Base-by-base conservation (phyloP, 352 stramenopile species). In the Plasmopara muralis region DNA sequence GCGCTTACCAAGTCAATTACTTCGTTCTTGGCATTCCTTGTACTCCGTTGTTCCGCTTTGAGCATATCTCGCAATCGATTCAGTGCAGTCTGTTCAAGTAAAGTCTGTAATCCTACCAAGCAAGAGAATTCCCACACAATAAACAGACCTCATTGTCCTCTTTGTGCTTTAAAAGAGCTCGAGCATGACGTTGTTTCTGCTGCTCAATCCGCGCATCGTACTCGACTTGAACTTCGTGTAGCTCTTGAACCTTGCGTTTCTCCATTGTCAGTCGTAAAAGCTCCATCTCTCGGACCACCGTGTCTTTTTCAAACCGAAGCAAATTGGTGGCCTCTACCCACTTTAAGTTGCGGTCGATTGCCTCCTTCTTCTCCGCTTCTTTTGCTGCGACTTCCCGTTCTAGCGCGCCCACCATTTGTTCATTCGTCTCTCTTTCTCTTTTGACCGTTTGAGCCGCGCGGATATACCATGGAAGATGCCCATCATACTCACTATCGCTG, bases 231-330 rank as follows among this genome's bases (percentile, higher is more conserved):
- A 74, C 42, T 45, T 85, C 64, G 28, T 78, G 54, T 6, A 87
- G 25, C 12, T 87, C 79, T 3, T 76, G 64, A 0, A 83, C 73
- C 49, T 73, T 72, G 28, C 68, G 72, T 45, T 80, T 86, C 12
- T 74, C 52, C 25, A 80, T 43, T 2, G 62, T 78, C 44, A 83
- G 70, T 2, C 68, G 34, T 9, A 85, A 60, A 33, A 80, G 25
- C n/a, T 72, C 68, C 55, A 89, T 72, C 43, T 89, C 78, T 25
- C 73, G 74, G 9, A 72, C 45, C 13, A 81, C 9, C 2, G 78
- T 86, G 13, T 87, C 78, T 47, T 86, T 87, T 46, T 89, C 78
- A 52, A 89, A 87, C 15, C 64, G 50, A 31, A 89, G 57, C 39
- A 83, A 57, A 30, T 72, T 75, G n/a, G 71, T 72, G 5, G 58